Evolutionary conservation across 306 rosid genomes (phyloP).

Genomic region (Castanea mollissima): DNA sequence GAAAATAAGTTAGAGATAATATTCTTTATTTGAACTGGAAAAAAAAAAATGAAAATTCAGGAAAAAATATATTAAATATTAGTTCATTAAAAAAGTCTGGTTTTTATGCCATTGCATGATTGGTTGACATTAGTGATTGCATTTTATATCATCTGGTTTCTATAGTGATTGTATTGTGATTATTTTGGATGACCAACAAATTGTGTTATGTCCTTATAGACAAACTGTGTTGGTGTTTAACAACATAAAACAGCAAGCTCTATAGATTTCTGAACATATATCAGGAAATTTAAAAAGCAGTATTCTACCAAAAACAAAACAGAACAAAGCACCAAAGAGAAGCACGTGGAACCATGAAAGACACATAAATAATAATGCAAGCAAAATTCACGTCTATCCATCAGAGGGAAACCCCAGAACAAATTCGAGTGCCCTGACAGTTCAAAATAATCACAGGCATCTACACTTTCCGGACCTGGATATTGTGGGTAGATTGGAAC

Average conservation of each 20-base stretch:
- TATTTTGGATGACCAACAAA: background rate
- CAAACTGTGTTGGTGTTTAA: background rate
- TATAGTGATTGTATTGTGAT: background rate
- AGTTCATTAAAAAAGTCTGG: no score
- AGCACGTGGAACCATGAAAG: constrained; percentile 16
- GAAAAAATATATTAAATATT: no score
- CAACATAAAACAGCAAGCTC: background rate
- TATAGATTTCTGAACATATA: background rate
- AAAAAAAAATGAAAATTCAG: no score
- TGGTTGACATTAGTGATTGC: no score
- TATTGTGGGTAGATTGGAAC: constrained; percentile 94
- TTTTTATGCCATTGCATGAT: no score
- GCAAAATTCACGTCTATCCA: constrained; percentile 22
- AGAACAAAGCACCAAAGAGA: background rate
- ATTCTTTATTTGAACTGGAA: no score
- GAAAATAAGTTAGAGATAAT: no score
- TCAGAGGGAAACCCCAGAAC: background rate
- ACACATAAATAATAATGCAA: constrained; percentile 2
- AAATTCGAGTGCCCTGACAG: background rate
- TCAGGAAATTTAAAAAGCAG: background rate
- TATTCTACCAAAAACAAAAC: background rate
- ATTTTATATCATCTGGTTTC: no score
- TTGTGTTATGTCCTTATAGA: background rate
- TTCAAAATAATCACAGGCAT: constrained; percentile 1
- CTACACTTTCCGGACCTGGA: constrained; percentile 81